phyloP scores from a whole-genome alignment of 2,329 filamentous ascomycete species.

The Talaromyces verruculosus region DNA sequence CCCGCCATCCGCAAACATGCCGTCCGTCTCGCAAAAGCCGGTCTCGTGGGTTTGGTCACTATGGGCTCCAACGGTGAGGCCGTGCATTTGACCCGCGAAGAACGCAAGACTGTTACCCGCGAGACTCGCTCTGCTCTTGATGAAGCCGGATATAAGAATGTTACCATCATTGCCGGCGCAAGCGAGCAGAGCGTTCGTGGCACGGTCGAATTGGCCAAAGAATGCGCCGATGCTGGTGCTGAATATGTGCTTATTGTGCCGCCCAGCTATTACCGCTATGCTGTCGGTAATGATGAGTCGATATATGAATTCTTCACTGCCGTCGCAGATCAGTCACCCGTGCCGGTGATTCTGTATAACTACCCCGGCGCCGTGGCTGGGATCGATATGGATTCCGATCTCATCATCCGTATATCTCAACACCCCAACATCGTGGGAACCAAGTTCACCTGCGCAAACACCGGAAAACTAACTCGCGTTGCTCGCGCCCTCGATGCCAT shows the following conservation, averaged over 20 bases:
- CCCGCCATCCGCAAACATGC: constrained; percentile 77
- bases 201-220: constrained; percentile 71
- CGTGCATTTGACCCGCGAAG: constrained; percentile 75
- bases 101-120: constrained; percentile 72
- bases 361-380: constrained; percentile 85
- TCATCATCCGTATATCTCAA: constrained; percentile 73
- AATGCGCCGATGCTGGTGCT: constrained; percentile 67
- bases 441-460: constrained; percentile 91
- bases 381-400: constrained; percentile 86
- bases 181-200: constrained; percentile 78
- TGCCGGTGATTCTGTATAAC: constrained; percentile 86
- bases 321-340: constrained; percentile 71
- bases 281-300: constrained; percentile 68
- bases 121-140: constrained; percentile 81
- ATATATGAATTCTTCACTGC: constrained; percentile 71
- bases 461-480: constrained; percentile 82
- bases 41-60: constrained; percentile 76
- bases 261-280: constrained; percentile 77
- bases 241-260: constrained; percentile 79
- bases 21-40: constrained; percentile 71
- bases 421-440: constrained; percentile 85
- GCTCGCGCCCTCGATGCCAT: constrained; percentile 70
- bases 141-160: constrained; percentile 70
- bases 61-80: constrained; percentile 93
- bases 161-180: constrained; percentile 80